Evolutionary conservation across 2,329 filamentous ascomycete species (phyloP).

Genomic region (Alternaria dauci): DNA sequence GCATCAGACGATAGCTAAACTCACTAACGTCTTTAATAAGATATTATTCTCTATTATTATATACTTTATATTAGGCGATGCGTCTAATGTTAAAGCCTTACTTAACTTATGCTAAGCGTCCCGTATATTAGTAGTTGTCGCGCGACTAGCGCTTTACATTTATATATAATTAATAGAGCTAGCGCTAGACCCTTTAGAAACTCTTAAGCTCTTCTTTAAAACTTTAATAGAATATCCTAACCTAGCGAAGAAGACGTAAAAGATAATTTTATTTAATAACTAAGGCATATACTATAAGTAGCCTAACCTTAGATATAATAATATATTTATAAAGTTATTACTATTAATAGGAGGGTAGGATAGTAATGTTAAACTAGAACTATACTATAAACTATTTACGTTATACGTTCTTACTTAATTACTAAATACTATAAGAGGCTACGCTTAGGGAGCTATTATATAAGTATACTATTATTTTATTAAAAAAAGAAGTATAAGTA

Average conservation of each 20-base stretch:
- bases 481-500: too few relatives aligned
- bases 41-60: slow-evolving; percentile 10
- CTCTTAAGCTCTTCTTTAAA: slow-evolving; percentile 11
- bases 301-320: slow-evolving; percentile 4
- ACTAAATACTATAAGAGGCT: too few relatives aligned
- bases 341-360: not conserved
- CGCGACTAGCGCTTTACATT: slow-evolving; percentile 18
- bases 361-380: slow-evolving; percentile 2
- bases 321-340: not conserved
- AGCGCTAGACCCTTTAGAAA: not conserved
- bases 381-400: slow-evolving; percentile 11
- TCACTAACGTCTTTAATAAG: slow-evolving; percentile 14
- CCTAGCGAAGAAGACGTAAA: slow-evolving; percentile 7
- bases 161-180: slow-evolving; percentile 5
- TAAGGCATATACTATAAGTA: not conserved
- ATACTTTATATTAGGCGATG: slow-evolving; percentile 3
- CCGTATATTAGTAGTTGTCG: slow-evolving; percentile 5
- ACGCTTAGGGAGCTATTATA: too few relatives aligned
- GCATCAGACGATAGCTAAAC: slow-evolving; percentile 4
- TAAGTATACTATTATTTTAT: too few relatives aligned
- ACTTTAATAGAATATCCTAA: slow-evolving; percentile 9
- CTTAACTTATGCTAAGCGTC: slow-evolving; percentile 10
- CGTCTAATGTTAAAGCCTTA: slow-evolving; percentile 4
- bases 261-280: slow-evolving; percentile 7
- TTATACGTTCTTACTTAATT: slow-evolving; percentile 4